These are phyloP conservation scores for Sclerotiophoma versabilis DNA, from an alignment of 2,329 filamentous ascomycete genomes.

Conservation along the genomic window DNA sequence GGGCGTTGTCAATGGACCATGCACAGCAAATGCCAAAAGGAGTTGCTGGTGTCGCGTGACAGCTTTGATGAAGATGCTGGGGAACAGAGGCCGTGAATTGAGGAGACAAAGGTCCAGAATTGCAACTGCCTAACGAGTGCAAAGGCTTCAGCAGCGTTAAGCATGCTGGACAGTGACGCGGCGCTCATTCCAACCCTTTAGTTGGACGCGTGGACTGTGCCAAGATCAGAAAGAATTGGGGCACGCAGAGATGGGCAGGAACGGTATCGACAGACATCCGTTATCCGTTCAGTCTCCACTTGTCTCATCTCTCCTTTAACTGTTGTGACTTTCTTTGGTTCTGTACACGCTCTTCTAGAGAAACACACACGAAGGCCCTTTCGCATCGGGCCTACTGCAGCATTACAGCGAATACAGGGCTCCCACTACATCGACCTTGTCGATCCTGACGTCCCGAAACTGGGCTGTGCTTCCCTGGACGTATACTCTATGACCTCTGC, in stretches of 20 bases:
- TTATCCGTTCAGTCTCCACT: slow-evolving; percentile 12
- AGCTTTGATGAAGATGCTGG: background rate
- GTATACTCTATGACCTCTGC: slow-evolving; percentile 7
- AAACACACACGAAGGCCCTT: slow-evolving; percentile 5
- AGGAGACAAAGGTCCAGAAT: background rate
- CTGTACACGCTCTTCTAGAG: background rate
- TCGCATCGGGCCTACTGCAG: slow-evolving; percentile 6
- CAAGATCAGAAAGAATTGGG: slow-evolving; percentile 14
- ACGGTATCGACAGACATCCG: slow-evolving; percentile 10
- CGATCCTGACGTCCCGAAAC: slow-evolving; percentile 9
- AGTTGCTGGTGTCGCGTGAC: slow-evolving; percentile 10
- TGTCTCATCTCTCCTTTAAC: slow-evolving; percentile 15
- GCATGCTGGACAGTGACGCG: slow-evolving; percentile 10
- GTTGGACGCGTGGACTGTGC: slow-evolving; percentile 14
- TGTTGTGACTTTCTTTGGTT: slow-evolving; percentile 1
- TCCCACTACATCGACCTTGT: slow-evolving; percentile 6
- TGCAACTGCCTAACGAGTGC: background rate
- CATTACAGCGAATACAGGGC: slow-evolving; percentile 1
- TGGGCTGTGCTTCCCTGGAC: slow-evolving; percentile 13
- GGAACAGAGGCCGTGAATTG: background rate
- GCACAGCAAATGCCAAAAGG: background rate
- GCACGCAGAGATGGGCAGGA: slow-evolving; percentile 11
- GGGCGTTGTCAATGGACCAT: background rate
- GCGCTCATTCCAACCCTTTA: slow-evolving; percentile 8
- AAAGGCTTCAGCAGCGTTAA: slow-evolving; percentile 3